A percentile compares a stretch with the other conserved stretches of the same genome.
phyloP scores from a whole-genome alignment of 495 filamentous ascomycete species.

The Bacidia rubella region DNA sequence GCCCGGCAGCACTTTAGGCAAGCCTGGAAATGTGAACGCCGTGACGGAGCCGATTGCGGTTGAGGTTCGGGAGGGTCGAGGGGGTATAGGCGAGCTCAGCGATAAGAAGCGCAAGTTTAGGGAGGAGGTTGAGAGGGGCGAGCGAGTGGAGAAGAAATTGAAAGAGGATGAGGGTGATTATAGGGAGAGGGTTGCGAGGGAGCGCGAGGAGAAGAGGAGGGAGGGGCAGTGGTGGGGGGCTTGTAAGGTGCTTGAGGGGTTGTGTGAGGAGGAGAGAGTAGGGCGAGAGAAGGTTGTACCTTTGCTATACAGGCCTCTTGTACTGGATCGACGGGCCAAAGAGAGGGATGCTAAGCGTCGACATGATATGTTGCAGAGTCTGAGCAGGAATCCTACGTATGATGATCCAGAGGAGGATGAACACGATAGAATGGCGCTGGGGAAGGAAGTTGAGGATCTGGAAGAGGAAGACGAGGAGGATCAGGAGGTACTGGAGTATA shows the following conservation, averaged over 20 bases:
- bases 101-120: slow-evolving; percentile 71
- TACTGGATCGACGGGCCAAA: slow-evolving; percentile 51
- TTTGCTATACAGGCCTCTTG: slow-evolving; percentile 64
- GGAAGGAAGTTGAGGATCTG: slow-evolving; percentile 48
- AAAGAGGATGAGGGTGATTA: slow-evolving; percentile 62
- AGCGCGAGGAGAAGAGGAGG: slow-evolving; percentile 54
- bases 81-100: slow-evolving; percentile 74
- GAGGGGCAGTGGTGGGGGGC: slow-evolving; percentile 59
- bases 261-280: slow-evolving; percentile 39
- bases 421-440: slow-evolving; percentile 44
- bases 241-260: slow-evolving; percentile 66
- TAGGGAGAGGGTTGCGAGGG: slow-evolving; percentile 54
- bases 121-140: slow-evolving; percentile 44
- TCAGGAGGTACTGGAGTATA: slow-evolving; percentile 71
- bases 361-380: slow-evolving; percentile 44
- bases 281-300: slow-evolving; percentile 41
- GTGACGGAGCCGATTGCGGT: slow-evolving; percentile 55
- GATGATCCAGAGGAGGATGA: slow-evolving; percentile 39
- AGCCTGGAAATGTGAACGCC: slow-evolving; percentile 16
- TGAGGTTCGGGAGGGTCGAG: slow-evolving; percentile 60
- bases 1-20: slow-evolving; percentile 53
- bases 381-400: slow-evolving; percentile 37
- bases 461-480: slow-evolving; percentile 87
- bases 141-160: slow-evolving; percentile 40
- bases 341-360: slow-evolving; percentile 57